phyloP scores from a whole-genome alignment of 768 basidiomycete genomes.

The Baorangia bicolor region DNA sequence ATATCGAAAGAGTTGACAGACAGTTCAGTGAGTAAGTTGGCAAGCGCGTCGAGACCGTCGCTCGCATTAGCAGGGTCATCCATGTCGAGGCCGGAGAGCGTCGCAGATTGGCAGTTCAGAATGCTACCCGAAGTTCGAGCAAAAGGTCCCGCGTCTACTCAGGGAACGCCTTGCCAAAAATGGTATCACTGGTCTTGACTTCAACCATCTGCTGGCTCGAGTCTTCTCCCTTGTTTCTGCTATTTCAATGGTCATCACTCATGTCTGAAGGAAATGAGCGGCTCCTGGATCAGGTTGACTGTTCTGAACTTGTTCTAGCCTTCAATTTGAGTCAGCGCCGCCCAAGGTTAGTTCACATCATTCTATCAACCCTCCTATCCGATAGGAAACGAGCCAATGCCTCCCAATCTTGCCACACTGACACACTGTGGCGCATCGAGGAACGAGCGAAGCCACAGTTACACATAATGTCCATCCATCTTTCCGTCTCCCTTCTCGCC shows the following conservation, averaged over 20 bases:
- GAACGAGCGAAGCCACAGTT: too few relatives aligned
- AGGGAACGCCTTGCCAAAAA: constrained; percentile 9
- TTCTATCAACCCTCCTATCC: not conserved
- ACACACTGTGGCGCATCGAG: too few relatives aligned
- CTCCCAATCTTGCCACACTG: too few relatives aligned
- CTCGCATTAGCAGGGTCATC: constrained; percentile 40
- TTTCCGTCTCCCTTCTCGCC: too few relatives aligned
- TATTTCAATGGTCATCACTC: too few relatives aligned
- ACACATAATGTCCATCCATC: too few relatives aligned
- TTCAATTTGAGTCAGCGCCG: too few relatives aligned
- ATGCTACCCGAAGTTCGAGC: not conserved
- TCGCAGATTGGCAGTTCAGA: not conserved
- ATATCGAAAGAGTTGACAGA: constrained; percentile 60
- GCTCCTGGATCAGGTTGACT: not conserved
- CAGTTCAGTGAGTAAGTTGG: constrained; percentile 56
- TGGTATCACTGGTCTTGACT: not conserved
- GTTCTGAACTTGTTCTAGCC: too few relatives aligned
- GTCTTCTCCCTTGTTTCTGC: too few relatives aligned
- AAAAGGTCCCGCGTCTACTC: not conserved
- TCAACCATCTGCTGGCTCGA: not conserved
- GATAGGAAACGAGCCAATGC: not conserved
- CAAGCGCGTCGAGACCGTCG: constrained; percentile 62
- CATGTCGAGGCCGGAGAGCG: constrained; percentile 35
- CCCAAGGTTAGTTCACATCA: not conserved
- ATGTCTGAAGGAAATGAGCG: not conserved